Percentiles rank a stretch among this genome's conserved stretches.
phyloP scores from a whole-genome alignment of 805 yeast genomes.

The Maudiozyma saulgeensis region DNA sequence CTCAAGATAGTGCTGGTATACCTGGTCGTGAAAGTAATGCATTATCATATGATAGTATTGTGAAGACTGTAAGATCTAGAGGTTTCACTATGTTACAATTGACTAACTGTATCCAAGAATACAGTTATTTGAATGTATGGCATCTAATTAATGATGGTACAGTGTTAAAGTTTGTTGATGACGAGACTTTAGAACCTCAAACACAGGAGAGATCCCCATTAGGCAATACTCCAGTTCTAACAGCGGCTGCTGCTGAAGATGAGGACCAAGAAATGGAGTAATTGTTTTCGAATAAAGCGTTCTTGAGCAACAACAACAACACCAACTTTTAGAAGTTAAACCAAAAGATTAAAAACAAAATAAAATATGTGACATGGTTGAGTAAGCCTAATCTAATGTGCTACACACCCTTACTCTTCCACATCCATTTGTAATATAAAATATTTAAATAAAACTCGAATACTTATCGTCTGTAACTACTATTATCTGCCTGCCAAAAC shows the following conservation, averaged over 20 bases:
- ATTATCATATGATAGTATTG: constrained; percentile 39
- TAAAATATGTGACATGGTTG: too few relatives aligned
- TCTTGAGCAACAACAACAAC: too few relatives aligned
- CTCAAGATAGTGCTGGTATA: constrained; percentile 27
- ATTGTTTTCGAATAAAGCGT: too few relatives aligned
- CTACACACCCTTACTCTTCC: too few relatives aligned
- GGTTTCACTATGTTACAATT: constrained; percentile 80
- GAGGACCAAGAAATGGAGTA: background rate
- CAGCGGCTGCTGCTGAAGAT: background rate
- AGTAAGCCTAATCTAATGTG: too few relatives aligned
- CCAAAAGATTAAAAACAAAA: too few relatives aligned
- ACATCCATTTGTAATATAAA: too few relatives aligned
- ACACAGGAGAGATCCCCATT: background rate
- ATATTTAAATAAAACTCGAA: too few relatives aligned
- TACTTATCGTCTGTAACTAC: too few relatives aligned
- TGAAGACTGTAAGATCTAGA: constrained; percentile 59
- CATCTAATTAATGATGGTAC: constrained; percentile 63
- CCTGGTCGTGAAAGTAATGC: constrained; percentile 10
- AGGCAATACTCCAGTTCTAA: background rate
- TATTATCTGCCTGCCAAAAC: too few relatives aligned
- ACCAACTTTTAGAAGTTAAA: too few relatives aligned
- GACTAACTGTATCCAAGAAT: constrained; percentile 64
- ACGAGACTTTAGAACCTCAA: constrained; percentile 14
- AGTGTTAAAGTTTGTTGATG: constrained; percentile 47
- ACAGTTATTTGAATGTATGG: constrained; percentile 66